phyloP scores from a whole-genome alignment of 306 rosid genomes.

The Vigna nakashimae region DNA sequence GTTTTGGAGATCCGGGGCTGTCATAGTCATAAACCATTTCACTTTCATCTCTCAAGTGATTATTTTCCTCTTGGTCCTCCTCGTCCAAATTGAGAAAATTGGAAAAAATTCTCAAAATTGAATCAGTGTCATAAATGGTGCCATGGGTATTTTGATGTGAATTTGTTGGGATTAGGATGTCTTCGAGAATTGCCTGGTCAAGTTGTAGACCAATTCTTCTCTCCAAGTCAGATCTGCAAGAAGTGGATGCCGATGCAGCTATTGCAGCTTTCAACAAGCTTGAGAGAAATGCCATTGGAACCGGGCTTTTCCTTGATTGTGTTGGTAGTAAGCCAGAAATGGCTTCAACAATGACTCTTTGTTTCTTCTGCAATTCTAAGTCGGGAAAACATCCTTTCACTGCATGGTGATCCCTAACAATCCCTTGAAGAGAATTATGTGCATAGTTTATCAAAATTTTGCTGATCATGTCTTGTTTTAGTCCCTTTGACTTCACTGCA shows the following conservation, averaged over 20 bases:
- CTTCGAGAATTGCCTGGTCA: constrained; percentile 98
- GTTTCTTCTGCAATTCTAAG: constrained; percentile 81
- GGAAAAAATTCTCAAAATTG: constrained; percentile 85
- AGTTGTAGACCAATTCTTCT: constrained; percentile 90
- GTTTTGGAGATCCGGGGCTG: constrained; percentile 95
- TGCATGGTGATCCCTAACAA: constrained; percentile 62
- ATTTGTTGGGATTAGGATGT: constrained; percentile 80
- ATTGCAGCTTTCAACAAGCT: constrained; percentile 91
- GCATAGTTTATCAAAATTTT: constrained; percentile 88
- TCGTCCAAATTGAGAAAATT: constrained; percentile 87
- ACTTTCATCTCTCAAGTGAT: constrained; percentile 72
- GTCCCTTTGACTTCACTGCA: constrained; percentile 87
- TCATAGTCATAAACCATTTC: constrained; percentile 91
- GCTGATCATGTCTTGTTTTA: constrained; percentile 91
- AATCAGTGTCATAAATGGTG: constrained; percentile 80
- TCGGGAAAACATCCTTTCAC: constrained; percentile 71
- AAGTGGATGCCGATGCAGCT: constrained; percentile 74
- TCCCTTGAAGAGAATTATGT: constrained; percentile 84
- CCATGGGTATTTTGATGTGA: constrained; percentile 65
- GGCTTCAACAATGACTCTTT: constrained; percentile 87
- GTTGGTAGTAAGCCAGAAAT: constrained; percentile 80
- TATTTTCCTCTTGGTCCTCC: constrained; percentile 78
- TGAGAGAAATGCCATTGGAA: constrained; percentile 96
- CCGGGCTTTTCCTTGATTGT: constrained; percentile 87
- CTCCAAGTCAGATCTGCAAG: constrained; percentile 91